These are phyloP conservation scores for Arxiozyma bovina DNA, from an alignment of 1,139 yeast genomes.

Conservation along the genomic window DNA sequence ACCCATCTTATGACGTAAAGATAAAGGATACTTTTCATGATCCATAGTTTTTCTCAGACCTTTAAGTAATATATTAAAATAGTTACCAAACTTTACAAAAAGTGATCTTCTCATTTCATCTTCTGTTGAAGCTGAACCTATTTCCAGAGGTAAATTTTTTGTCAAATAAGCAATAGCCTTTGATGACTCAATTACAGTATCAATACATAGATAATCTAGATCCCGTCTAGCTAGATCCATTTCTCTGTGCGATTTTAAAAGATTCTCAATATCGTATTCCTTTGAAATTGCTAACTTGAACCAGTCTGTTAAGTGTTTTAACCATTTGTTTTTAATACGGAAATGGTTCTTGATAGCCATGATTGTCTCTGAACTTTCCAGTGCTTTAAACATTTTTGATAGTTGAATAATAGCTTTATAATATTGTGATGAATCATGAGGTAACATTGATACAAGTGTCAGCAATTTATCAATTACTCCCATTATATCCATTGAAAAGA, in stretches of 20 bases:
- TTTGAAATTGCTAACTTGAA: constrained; percentile 44
- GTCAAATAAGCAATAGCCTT: constrained; percentile 49
- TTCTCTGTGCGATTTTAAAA: constrained; percentile 28
- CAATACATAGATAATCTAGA: constrained; percentile 47
- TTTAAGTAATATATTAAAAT: constrained; percentile 62
- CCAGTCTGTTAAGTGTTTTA: constrained; percentile 58
- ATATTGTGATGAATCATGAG: constrained; percentile 33
- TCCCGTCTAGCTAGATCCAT: constrained; percentile 35
- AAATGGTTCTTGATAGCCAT: constrained; percentile 48
- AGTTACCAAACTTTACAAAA: constrained; percentile 59
- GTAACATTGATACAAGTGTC: constrained; percentile 33
- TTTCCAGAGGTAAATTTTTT: constrained; percentile 49
- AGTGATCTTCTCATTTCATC: constrained; percentile 50
- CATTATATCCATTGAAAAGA: constrained; percentile 36
- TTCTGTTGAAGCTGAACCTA: constrained; percentile 52
- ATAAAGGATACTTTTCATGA: constrained; percentile 30
- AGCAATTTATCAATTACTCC: constrained; percentile 33
- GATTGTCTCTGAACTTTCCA: constrained; percentile 40
- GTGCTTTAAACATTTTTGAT: constrained; percentile 45
- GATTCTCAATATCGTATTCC: constrained; percentile 30
- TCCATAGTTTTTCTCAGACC: constrained; percentile 54
- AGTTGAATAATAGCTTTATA: constrained; percentile 49
- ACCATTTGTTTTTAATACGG: constrained; percentile 49
- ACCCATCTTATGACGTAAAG: constrained; percentile 45
- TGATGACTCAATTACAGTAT: constrained; percentile 59